Evolutionary conservation across 129 eudicot species (phyloP), one percentile per base, ranked within the genome.

Genomic region (Arctium lappa): DNA sequence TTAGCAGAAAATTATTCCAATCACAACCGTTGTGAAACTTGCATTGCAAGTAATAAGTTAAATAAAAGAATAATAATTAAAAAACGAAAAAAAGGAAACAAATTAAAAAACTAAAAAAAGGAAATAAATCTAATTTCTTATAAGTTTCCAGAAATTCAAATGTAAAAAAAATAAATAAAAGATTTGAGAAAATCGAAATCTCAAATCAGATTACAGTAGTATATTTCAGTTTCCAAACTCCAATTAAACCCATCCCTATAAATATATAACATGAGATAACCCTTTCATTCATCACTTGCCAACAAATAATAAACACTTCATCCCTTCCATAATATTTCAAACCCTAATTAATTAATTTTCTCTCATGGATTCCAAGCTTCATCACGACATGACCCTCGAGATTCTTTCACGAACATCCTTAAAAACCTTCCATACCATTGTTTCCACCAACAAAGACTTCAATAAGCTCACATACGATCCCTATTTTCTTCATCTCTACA

Each of bases 331-430:
- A 22, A 22, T 22, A n/a, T 7, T n/a, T 2, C 2, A 73, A 66
- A 27, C 71, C 71, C 33, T 8, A 22, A 0, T 27, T 8, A 22
- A 0, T 65, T 9, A 8, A 22, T 8, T 27, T 29, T 27, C 5
- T 22, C 1, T 0, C 36, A 82, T 82, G 80, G 85, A 63, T 74
- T 82, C 80, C 1, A 31, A 62, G 77, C 33, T 76, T 22, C 69
- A 31, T 15, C 2, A 18, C 69, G 72, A 83, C 8, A 44, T 48
- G 81, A 48, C 36, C 6, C 8, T 83, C 16, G 77, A 83, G 69
- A 69, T 83, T 33, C 29, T 50, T 11, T 83, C 72, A 2, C 37
- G 86, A 46, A 53, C 86, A 44, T 46, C 81, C 0, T 36, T 82
- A 76, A 33, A 83, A 13, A 83, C 81, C 2, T 62, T 83, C 3